Evolutionary conservation across 2,329 filamentous ascomycete species (phyloP).

Genomic region (Colletotrichum plurivorum): DNA sequence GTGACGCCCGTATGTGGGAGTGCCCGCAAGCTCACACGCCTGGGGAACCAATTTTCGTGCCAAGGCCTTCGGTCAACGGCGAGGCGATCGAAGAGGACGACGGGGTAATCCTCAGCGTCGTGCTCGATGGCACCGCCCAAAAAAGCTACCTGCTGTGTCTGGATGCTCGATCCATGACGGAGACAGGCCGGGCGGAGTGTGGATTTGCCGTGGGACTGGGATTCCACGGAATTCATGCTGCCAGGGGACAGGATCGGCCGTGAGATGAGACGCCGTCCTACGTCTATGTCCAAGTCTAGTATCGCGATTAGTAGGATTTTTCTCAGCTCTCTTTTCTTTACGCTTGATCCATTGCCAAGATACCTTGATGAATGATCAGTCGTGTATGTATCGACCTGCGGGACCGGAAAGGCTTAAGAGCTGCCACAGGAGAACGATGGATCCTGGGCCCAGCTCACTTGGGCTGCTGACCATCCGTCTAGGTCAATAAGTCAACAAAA

Average conservation of each 20-base stretch:
- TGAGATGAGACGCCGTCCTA: background rate
- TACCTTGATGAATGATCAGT: too few relatives aligned
- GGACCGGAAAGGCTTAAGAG: too few relatives aligned
- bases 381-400: too few relatives aligned
- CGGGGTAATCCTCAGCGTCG: slow-evolving; percentile 72
- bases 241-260: slow-evolving; percentile 18
- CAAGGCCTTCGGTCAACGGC: slow-evolving; percentile 44
- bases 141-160: slow-evolving; percentile 77
- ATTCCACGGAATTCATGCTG: slow-evolving; percentile 73
- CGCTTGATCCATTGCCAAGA: too few relatives aligned
- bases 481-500: too few relatives aligned
- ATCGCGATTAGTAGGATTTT: too few relatives aligned
- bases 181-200: slow-evolving; percentile 75
- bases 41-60: slow-evolving; percentile 78
- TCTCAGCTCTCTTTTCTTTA: too few relatives aligned
- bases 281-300: too few relatives aligned
- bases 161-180: slow-evolving; percentile 73
- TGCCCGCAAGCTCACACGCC: slow-evolving; percentile 72
- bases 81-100: slow-evolving; percentile 69
- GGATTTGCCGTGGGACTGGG: slow-evolving; percentile 73
- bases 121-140: slow-evolving; percentile 72
- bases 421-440: too few relatives aligned
- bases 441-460: too few relatives aligned
- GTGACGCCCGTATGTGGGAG: slow-evolving; percentile 69
- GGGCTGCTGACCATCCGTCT: too few relatives aligned